Evolutionary conservation across 306 rosid genomes (phyloP).

Genomic region (Biancaea sappan): DNA sequence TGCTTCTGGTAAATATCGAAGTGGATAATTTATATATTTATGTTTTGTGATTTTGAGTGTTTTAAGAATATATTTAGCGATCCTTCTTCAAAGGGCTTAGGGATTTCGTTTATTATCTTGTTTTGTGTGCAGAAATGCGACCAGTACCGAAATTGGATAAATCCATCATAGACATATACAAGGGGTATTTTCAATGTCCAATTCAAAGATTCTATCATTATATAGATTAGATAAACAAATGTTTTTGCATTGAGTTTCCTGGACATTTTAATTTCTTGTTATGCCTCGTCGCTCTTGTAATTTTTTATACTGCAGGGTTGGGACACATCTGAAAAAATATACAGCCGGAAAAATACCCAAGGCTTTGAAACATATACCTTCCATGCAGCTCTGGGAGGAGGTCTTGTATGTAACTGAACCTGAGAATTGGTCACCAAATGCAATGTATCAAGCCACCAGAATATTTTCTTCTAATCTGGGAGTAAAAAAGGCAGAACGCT

Average conservation of each 20-base stretch:
- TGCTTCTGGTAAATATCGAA: constrained; percentile 52
- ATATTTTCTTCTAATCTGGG: constrained; percentile 83
- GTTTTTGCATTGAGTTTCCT: constrained; percentile 2
- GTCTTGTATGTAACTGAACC: constrained; percentile 83
- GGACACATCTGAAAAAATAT: constrained; percentile 61
- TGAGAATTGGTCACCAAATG: constrained; percentile 93
- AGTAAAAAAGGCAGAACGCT: constrained; percentile 72
- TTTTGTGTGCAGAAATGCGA: constrained; percentile 55
- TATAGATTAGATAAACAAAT: not conserved
- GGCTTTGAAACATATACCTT: constrained; percentile 75
- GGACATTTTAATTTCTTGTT: not conserved
- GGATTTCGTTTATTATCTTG: constrained; percentile 14
- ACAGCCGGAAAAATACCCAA: constrained; percentile 79
- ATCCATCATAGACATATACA: constrained; percentile 66
- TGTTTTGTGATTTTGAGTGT: not conserved
- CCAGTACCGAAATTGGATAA: constrained; percentile 74
- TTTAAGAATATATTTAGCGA: not conserved
- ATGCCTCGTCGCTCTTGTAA: not conserved
- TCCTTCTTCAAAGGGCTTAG: not conserved
- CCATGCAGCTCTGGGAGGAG: constrained; percentile 81
- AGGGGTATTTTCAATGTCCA: constrained; percentile 54
- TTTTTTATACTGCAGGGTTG: constrained; percentile 58
- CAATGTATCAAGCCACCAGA: constrained; percentile 82
- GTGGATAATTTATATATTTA: not conserved
- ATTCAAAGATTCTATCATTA: not conserved